Evolutionary conservation across 176 grass and related monocot genomes (phyloP).

Genomic region (Cenchrus americanus): DNA sequence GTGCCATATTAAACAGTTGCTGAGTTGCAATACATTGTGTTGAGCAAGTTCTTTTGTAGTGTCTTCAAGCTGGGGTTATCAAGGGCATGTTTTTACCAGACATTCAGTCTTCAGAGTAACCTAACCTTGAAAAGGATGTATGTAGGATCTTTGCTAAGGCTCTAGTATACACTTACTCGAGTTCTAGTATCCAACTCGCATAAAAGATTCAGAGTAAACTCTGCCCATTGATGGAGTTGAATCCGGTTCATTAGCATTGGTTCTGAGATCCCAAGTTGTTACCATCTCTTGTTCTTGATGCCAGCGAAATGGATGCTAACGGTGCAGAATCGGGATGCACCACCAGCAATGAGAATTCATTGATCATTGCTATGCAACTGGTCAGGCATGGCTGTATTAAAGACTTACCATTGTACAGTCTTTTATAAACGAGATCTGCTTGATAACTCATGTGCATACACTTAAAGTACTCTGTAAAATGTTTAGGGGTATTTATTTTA

Average conservation of each 20-base stretch:
- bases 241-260: neutral
- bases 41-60: neutral
- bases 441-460: neutral
- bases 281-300: neutral
- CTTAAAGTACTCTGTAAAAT: neutral
- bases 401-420: neutral
- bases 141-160: neutral
- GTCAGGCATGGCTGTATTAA: neutral
- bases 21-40: neutral
- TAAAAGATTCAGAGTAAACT: neutral
- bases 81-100: neutral
- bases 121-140: neutral
- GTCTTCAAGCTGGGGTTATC: neutral
- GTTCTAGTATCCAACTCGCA: neutral
- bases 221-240: neutral
- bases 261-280: neutral
- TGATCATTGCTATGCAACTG: neutral
- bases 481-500: neutral
- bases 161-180: neutral
- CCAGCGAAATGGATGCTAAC: neutral
- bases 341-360: neutral
- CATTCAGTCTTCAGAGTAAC: neutral
- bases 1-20: neutral
- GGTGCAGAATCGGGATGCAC: neutral
- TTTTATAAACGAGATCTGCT: neutral